Percentiles rank a stretch among this genome's conserved stretches.
Conservation (phyloP, 106 monocot genomes). For the Dendrobium catenatum region DNA sequence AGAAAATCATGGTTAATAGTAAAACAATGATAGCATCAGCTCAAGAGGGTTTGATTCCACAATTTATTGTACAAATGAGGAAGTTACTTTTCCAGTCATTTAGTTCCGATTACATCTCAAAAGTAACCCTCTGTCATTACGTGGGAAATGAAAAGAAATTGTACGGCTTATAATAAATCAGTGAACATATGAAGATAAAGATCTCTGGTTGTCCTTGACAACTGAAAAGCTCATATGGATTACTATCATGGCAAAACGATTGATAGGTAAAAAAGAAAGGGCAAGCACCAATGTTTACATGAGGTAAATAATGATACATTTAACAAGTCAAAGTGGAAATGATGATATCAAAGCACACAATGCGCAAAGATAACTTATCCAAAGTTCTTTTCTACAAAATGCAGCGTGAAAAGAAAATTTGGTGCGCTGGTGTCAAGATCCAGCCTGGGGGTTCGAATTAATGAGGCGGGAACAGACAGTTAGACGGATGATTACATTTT, state of each 20-base stretch:
- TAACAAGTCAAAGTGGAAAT: no score
- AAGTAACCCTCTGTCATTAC: neutral
- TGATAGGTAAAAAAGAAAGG: neutral
- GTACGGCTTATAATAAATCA: neutral
- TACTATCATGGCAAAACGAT: neutral
- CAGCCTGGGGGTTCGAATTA: no score
- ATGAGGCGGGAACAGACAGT: no score
- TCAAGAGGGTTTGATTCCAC: neutral
- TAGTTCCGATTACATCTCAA: neutral
- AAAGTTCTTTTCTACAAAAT: no score
- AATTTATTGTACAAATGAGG: neutral
- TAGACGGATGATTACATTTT: no score
- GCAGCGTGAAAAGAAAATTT: no score
- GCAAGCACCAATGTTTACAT: neutral
- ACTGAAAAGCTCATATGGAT: neutral
- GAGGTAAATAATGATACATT: neutral
- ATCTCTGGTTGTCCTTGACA: neutral
- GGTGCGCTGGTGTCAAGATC: no score
- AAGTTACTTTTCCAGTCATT: neutral
- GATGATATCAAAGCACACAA: no score
- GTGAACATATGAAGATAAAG: neutral
- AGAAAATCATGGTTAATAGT: slow-evolving; percentile 1
- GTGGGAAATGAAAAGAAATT: neutral
- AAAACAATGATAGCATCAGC: neutral
- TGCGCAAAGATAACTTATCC: no score